Base-by-base conservation (phyloP, 495 filamentous ascomycete species). In the Hypomontagnella submonticulosa region DNA sequence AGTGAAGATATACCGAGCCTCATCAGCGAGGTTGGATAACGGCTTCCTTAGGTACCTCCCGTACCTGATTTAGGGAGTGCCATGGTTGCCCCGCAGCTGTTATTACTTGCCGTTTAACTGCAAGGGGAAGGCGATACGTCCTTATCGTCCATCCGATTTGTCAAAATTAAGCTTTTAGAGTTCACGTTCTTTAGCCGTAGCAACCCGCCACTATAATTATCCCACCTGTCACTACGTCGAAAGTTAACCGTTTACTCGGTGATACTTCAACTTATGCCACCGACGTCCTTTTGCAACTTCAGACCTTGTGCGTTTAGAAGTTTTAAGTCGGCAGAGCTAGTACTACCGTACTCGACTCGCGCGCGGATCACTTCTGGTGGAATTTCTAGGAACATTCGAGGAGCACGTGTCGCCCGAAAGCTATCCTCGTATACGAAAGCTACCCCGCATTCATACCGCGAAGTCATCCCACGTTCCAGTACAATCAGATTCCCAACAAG, bases 381-480 rank as follows among this genome's bases (percentile, higher is more conserved):
- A n/a, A 18, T 61, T 32, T 19, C 20, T 23, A 36, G 27, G 15
- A 16, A 42, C 20, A 54, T 12, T 18, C 34, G 30, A 46, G n/a
- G 41, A 40, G 41, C 41, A 47, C 52, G 57, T 62, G 55, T 59
- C n/a, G 47, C 19, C 5, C 48, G 11, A 42, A 63, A 59, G 48
- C 58, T 55, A 27, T 58, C 13, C 33, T 23, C 49, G 38, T 11
- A 40, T 18, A 59, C 49, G 32, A 44, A 51, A 69, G 44, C 51
- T 64, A 69, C 60, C 60, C 66, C 66, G 66, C 66, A 60, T 48
- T 38, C 55, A 33, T 56, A 64, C 64, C 32, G 51, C 60, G 30
- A 55, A 9, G 42, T 30, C 44, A 44, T 60, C 50, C 60, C 52
- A 59, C 55, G 33, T 34, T n/a, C 9, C 41, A 19, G 36, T 13